Conservation (phyloP, 129 eudicot species). For the Flaveria bidentis region DNA sequence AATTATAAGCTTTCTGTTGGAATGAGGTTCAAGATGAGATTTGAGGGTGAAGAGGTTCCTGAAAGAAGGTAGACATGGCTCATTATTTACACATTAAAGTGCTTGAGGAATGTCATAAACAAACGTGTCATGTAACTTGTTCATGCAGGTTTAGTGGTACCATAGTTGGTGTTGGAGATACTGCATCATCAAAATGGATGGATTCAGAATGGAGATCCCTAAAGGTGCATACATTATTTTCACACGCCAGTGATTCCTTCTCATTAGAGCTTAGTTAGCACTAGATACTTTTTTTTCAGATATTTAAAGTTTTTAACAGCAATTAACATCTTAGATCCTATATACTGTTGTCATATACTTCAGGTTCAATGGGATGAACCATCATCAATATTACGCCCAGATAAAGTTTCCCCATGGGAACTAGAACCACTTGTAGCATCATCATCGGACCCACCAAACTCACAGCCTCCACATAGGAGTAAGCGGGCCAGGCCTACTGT, state of each 20-base stretch:
- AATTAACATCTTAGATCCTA: too few relatives aligned
- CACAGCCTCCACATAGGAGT: constrained; percentile 73
- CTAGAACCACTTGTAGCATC: constrained; percentile 80
- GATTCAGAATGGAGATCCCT: constrained; percentile 96
- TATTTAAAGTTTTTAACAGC: too few relatives aligned
- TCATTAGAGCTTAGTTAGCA: neutral
- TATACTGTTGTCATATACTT: constrained; percentile 21
- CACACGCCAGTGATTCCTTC: neutral
- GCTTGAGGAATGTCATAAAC: constrained; percentile 3
- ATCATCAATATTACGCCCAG: constrained; percentile 83
- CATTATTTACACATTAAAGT: constrained; percentile 14
- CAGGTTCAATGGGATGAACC: constrained; percentile 99
- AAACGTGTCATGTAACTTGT: constrained; percentile 16
- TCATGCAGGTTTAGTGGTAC: constrained; percentile 88
- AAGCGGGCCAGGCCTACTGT: constrained; percentile 72
- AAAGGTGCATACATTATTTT: constrained; percentile 51
- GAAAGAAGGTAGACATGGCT: constrained; percentile 72
- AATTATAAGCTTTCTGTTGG: constrained; percentile 77
- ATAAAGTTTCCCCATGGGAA: constrained; percentile 95
- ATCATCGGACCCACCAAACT: constrained; percentile 46
- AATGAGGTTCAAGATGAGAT: constrained; percentile 88
- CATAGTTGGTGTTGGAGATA: constrained; percentile 83
- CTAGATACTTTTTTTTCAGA: too few relatives aligned
- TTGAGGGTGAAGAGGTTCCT: constrained; percentile 91
- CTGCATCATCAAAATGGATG: constrained; percentile 69